Evolutionary conservation across 164 flowering plant species (phyloP), one percentile per base, ranked within the genome.

Genomic region (Euptelea pleiosperma): DNA sequence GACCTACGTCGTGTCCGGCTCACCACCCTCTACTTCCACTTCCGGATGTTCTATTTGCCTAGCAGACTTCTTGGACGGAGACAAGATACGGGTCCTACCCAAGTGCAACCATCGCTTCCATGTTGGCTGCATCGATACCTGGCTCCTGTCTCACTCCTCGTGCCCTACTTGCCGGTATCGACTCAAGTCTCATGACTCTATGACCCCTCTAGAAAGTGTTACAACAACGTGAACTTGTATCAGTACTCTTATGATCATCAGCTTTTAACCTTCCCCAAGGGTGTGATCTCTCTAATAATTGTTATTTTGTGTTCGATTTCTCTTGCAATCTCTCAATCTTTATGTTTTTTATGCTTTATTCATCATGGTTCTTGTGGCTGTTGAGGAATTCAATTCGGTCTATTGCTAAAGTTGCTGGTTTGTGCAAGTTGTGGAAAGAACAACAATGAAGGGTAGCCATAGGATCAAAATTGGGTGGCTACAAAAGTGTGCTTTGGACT

Each of bases 141-240:
- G 80, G 80, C 67, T 76, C 51, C 63, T 51, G 28, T 49, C 76
- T 46, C 74, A 67, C 66, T 67, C 80, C 45, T 70, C 77, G 4
- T 76, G 80, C 62, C 80, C 80, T 2, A 70, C 77, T 41, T 76
- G 80, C 53, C 54, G 80, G 48, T 50, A 51, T 24, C 58, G 48
- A 26, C 67, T 66, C 53, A 58, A 65, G 19, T 41, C 25, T 2
- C 39, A 41, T 33, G 26, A 55, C 16, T 18, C 39, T 29, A 14
- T 47, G 21, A 25, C 52, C 33, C 37, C 53, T 44, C 9, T 57
- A 15, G 58, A 61, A 10, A 67, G 49, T 55, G 51, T 55, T 41
- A 48, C 57, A 16, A 9, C 43, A 12, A n/a, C 25, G 33, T 60
- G n/a, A 60, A 37, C 41, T 47, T 15, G 6, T 30, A 16, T 33